Evolutionary conservation across 768 basidiomycete species (phyloP), one percentile per base, ranked within the genome.

Genomic region (Kwoniella dejecticola): DNA sequence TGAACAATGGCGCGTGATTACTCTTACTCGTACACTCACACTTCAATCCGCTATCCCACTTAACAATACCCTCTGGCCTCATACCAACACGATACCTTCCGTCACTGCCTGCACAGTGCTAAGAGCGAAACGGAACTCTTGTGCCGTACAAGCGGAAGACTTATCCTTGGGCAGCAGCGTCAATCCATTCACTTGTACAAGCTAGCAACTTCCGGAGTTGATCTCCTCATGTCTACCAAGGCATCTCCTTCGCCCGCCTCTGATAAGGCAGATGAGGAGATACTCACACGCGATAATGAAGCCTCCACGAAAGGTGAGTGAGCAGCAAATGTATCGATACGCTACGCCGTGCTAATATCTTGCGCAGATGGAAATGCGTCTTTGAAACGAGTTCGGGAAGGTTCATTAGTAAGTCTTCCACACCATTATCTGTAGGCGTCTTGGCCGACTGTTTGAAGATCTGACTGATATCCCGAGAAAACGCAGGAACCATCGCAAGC

Each of bases 371-470:
- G 44, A 36, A 54, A 31, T 17, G 57, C 52, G 12, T 53, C 60
- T 13, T 47, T 74, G 41, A 74, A 74, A 45, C 67, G 72, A 23
- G 61, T 54, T 8, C 36, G 72, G 38, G 72, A 74, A 50, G 68
- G 68, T 15, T 74, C 72, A 5, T n/a, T 66, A 36, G 72, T 74
- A 33, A 54, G 72, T 71, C 17, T 21, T 46, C 38, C 24, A 31
- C n/a, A 8, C 17, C 36, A 38, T 8, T 38, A 38, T 17, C 36
- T 8, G 17, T 8, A 38, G n/a, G n/a, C n/a, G n/a, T n/a, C n/a
- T n/a, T n/a, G n/a, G n/a, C n/a, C n/a, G n/a, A n/a, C n/a, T n/a
- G n/a, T n/a, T n/a, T n/a, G n/a, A n/a, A n/a, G n/a, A n/a, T 42
- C 41, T 13, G 41, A 42, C 33, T 36, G 33, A 42, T 42, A 42